phyloP scores from a whole-genome alignment of 2,329 filamentous ascomycete species.

The Aphanoascus verrucosus region DNA sequence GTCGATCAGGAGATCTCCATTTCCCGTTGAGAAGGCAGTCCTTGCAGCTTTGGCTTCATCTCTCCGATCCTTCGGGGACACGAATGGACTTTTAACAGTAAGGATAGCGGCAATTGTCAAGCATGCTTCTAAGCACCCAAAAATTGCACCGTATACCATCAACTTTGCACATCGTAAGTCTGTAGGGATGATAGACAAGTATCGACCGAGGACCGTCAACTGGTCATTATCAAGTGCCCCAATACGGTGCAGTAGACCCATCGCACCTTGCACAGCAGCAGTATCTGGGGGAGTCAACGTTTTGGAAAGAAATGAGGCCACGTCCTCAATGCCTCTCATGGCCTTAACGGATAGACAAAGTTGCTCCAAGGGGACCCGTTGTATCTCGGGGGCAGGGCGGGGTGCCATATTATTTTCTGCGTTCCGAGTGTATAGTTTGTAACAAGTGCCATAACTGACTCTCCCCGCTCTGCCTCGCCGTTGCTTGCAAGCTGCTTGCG shows the following conservation, averaged over 20 bases:
- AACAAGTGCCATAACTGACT: constrained; percentile 83
- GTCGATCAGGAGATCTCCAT: constrained; percentile 84
- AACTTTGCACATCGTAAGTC: constrained; percentile 89
- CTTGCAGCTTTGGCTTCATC: constrained; percentile 71
- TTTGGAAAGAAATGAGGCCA: constrained; percentile 67
- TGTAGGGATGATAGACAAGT: constrained; percentile 89
- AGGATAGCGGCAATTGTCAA: constrained; percentile 84
- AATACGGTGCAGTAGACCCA: constrained; percentile 69
- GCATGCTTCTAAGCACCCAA: constrained; percentile 80
- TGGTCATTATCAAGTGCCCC: constrained; percentile 78
- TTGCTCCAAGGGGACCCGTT: constrained; percentile 84
- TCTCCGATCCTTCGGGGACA: constrained; percentile 70
- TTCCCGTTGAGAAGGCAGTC: constrained; percentile 59
- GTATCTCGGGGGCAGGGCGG: constrained; percentile 85
- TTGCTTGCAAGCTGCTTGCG: constrained; percentile 86
- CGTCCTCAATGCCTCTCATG: constrained; percentile 73
- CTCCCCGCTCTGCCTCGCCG: constrained; percentile 84
- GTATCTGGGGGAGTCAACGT: constrained; percentile 83
- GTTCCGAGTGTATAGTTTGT: constrained; percentile 84
- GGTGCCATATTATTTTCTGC: constrained; percentile 76
- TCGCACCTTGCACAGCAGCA: constrained; percentile 73
- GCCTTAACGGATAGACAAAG: constrained; percentile 88
- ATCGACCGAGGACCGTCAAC: constrained; percentile 79
- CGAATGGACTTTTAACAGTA: constrained; percentile 78
- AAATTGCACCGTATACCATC: constrained; percentile 89